Base-by-base conservation (phyloP, 257 asterid genomes). In the Thymus quinquecostatus region DNA sequence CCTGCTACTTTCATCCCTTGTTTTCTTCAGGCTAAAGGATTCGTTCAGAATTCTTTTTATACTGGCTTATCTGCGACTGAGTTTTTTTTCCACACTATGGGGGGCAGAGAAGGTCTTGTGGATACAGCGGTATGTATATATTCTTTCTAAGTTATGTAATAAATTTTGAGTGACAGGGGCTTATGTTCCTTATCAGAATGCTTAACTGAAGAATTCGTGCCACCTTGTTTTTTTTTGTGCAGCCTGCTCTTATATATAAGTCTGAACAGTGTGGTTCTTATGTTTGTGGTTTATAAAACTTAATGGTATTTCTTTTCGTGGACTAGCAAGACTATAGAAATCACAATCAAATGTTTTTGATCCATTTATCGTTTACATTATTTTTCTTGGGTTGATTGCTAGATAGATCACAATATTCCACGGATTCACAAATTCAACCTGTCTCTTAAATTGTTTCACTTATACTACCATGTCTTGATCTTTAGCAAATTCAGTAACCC, bases 11-110 rank as follows among this genome's bases (percentile, higher is more conserved):
- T 73, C 73, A 33, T 73, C 34, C 68, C 9, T 9, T 73, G 60
- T 57, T 48, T 41, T 49, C 10, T 81, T 79, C 91, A 94, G 99
- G 99, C 99, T 48, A 94, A 91, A 73, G 99, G 99, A 12, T 94
- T 94, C 43, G 99, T 91, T 69, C 95, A 92, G 75, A 92, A 92
- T 84, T 94, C 99, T 65, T 94, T 94, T 82, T 94, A 89, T 62
- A 85, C 92, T 59, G 99, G 99, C 69, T 77, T 94, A 76, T 84
- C 87, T 30, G 96, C 97, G 10, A 89, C 97, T 21, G 99, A 94
- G 74, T 91, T 91, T 82, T 94, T 94, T 83, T 94, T 94, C 82
- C 99, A 94, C 85, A 94, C 99, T 75, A 94, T 94, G 99, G 97
- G 92, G 27, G 99, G 99, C 64, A 85, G 98, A 85, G 98, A 94